Percentiles rank a stretch among this genome's conserved stretches.
Conservation (phyloP, 805 yeast genomes). For the Maudiozyma pseudohumilis region DNA sequence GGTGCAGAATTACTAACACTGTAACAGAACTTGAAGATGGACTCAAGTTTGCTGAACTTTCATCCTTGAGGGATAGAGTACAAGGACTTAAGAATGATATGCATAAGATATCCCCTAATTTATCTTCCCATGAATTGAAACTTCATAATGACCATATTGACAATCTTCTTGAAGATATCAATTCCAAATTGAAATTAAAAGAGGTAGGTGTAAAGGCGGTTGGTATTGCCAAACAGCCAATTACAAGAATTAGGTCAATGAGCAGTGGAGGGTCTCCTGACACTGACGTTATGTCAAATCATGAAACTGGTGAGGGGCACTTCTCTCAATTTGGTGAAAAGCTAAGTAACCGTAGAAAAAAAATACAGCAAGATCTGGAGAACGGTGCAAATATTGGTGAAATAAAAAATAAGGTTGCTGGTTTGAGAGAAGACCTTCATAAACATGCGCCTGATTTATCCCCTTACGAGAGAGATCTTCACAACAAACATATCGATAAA, state of each 20-base stretch:
- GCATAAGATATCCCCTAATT: conserved; percentile 6
- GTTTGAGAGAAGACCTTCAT: conserved; percentile 1
- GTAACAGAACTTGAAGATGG: conserved; percentile 1
- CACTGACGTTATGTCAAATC: neutral
- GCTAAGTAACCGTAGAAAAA: neutral
- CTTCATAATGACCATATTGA: conserved; percentile 11
- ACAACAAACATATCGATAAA: conserved; percentile 1
- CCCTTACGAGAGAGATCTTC: conserved; percentile 1
- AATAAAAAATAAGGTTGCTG: neutral
- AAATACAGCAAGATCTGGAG: neutral
- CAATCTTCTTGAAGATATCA: conserved; percentile 9
- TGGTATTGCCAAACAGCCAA: conserved; percentile 3
- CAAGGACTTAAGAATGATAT: conserved; percentile 8
- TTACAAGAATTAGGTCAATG: neutral
- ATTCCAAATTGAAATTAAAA: conserved; percentile 2
- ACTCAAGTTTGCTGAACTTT: neutral
- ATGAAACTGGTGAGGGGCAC: neutral
- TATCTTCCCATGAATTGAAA: conserved; percentile 16
- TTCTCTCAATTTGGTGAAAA: neutral
- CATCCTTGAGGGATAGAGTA: conserved; percentile 3
- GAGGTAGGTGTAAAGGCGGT: neutral
- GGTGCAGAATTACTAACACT: too few relatives aligned
- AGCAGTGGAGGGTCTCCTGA: neutral
- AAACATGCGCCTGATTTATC: conserved; percentile 2
- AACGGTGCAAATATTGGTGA: neutral